Conservation (phyloP, 352 stramenopile species). For the Phytophthora agathidicida region DNA sequence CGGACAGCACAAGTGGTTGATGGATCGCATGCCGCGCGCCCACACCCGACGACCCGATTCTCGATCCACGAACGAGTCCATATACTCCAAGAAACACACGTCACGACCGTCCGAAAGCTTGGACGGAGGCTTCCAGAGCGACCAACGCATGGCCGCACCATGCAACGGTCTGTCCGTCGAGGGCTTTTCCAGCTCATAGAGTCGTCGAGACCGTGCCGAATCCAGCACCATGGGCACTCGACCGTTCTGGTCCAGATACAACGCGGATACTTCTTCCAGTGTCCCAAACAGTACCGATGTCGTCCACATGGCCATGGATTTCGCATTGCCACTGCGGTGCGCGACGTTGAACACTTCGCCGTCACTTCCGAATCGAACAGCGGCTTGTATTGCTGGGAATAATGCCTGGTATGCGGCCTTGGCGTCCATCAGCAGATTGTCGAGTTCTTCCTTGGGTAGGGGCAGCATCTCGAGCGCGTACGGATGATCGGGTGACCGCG, state of each 20-base stretch:
- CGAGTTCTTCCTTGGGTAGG: constrained; percentile 35
- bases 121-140: constrained; percentile 58
- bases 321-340: constrained; percentile 34
- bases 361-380: constrained; percentile 42
- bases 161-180: constrained; percentile 48
- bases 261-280: constrained; percentile 64
- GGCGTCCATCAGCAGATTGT: constrained; percentile 38
- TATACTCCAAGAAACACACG: constrained; percentile 66
- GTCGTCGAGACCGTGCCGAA: constrained; percentile 44
- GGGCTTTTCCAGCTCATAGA: constrained; percentile 62
- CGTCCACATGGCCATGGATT: constrained; percentile 69
- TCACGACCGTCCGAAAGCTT: constrained; percentile 60
- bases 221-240: constrained; percentile 59
- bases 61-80: constrained; percentile 71
- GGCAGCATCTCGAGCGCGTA: constrained; percentile 56
- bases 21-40: constrained; percentile 68
- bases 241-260: constrained; percentile 54
- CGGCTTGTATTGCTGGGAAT: constrained; percentile 42
- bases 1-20: constrained; percentile 66
- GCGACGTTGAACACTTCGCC: constrained; percentile 43
- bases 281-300: constrained; percentile 55
- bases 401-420: constrained; percentile 39
- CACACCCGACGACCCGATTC: constrained; percentile 63
- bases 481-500: constrained; percentile 50
- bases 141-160: constrained; percentile 59